phyloP scores from a whole-genome alignment of 371 early-diverging fungal species.

The Haplosporangium sp. region DNA sequence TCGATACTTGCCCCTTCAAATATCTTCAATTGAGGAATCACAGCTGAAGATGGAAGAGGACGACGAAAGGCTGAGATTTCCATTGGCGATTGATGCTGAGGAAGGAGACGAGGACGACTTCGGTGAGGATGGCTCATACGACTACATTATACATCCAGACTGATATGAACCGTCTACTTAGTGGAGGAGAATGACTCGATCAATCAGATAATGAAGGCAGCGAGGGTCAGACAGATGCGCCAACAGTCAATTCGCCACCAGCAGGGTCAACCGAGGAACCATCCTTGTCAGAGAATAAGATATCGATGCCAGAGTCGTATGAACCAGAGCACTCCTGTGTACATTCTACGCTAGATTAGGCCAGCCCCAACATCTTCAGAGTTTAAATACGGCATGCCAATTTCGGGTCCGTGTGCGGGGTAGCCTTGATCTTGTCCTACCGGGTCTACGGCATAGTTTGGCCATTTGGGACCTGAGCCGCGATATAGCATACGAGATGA shows the following conservation, averaged over 20 bases:
- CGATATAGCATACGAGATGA: background rate
- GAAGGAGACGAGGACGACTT: background rate
- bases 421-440: conserved; percentile 20
- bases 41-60: background rate
- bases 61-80: conserved; percentile 4
- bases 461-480: conserved; percentile 9
- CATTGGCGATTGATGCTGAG: background rate
- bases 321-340: background rate
- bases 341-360: conserved; percentile 26
- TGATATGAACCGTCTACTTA: background rate
- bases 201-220: background rate
- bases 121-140: background rate
- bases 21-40: background rate
- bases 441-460: conserved; percentile 16
- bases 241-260: too few species aligned
- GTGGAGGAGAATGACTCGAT: background rate
- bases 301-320: background rate
- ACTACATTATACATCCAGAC: too few species aligned
- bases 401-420: conserved; percentile 26
- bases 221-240: background rate
- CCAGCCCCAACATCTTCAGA: background rate
- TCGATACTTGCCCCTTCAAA: conserved; percentile 1
- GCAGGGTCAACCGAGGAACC: too few species aligned
- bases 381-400: conserved; percentile 14
- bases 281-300: too few species aligned